phyloP scores from a whole-genome alignment of 805 yeast genomes.

The Starmerella stellata region DNA sequence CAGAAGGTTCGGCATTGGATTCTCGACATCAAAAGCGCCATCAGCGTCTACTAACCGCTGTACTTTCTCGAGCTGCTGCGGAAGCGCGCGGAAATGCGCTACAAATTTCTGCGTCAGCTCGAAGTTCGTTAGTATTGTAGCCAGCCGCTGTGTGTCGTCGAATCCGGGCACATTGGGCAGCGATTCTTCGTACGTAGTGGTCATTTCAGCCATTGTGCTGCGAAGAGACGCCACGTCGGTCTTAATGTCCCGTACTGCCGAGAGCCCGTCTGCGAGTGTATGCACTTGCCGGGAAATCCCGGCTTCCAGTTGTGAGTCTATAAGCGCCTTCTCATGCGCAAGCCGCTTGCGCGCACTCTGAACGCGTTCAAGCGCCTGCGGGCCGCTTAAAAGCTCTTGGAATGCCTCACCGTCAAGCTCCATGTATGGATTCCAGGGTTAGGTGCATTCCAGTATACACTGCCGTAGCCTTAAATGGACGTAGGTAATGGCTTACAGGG shows the following conservation, averaged over 20 bases:
- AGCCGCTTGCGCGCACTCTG: constrained; percentile 22
- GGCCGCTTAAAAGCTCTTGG: constrained; percentile 13
- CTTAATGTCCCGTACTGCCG: constrained; percentile 25
- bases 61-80: constrained; percentile 33
- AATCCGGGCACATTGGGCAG: constrained; percentile 45
- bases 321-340: constrained; percentile 43
- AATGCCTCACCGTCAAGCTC: constrained; percentile 10
- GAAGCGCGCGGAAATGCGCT: constrained; percentile 41
- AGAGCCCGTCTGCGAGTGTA: constrained; percentile 29
- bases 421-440: no score
- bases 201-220: constrained; percentile 23
- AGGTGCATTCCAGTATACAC: no score
- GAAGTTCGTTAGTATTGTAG: constrained; percentile 53
- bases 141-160: constrained; percentile 47
- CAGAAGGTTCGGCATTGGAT: constrained; percentile 36
- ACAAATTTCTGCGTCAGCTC: constrained; percentile 49
- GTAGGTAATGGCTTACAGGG: no score
- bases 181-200: constrained; percentile 36
- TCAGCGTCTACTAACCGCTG: constrained; percentile 34
- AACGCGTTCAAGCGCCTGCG: constrained; percentile 23
- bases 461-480: no score
- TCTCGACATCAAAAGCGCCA: constrained; percentile 28
- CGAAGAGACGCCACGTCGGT: constrained; percentile 25
- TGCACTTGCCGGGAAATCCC: constrained; percentile 51
- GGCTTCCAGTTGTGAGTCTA: constrained; percentile 56